Evolutionary conservation across 345 rosid species (phyloP).

Genomic region (Psidium guajava): DNA sequence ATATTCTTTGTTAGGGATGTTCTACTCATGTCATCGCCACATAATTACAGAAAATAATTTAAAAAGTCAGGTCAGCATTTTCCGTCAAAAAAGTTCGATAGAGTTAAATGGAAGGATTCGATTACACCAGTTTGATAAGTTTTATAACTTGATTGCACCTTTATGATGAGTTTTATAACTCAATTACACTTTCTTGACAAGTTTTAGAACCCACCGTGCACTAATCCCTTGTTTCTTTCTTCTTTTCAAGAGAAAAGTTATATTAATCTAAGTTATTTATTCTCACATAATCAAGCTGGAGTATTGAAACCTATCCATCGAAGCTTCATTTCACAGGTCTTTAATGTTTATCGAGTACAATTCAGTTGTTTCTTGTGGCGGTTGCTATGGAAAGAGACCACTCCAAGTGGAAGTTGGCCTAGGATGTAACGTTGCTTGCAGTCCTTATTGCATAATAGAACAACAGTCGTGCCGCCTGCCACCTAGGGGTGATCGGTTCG

Average conservation of each 20-base stretch:
- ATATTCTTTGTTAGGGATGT: no score
- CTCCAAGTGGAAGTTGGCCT: slow-evolving; percentile 58
- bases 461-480: neutral
- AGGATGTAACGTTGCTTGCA: slow-evolving; percentile 55
- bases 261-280: neutral
- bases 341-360: slow-evolving; percentile 50
- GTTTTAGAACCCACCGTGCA: no score
- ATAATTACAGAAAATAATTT: no score
- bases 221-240: neutral
- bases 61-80: no score
- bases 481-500: no score
- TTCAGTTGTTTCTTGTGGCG: slow-evolving; percentile 65
- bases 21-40: no score
- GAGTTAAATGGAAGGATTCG: no score
- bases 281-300: slow-evolving; percentile 20
- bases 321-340: slow-evolving; percentile 68
- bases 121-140: no score
- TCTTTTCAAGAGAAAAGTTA: neutral
- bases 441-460: slow-evolving; percentile 58
- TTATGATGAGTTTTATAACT: no score
- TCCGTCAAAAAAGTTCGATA: no score
- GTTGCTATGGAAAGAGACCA: slow-evolving; percentile 59
- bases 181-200: no score
- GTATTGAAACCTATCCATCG: slow-evolving; percentile 59
- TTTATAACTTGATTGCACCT: no score